Conservation (phyloP, 805 yeast genomes). For the Suhomyces sp. region DNA sequence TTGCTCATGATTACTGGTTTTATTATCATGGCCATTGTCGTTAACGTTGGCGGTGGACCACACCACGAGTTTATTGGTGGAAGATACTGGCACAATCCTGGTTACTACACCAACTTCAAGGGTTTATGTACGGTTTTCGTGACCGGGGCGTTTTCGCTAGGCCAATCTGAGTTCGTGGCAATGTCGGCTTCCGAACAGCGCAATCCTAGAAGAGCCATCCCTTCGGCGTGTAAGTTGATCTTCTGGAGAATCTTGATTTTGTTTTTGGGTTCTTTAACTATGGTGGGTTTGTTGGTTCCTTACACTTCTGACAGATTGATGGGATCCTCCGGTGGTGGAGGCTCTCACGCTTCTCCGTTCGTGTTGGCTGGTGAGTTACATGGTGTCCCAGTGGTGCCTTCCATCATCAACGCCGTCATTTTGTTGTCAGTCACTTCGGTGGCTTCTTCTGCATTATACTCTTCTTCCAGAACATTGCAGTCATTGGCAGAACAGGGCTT, state of each 20-base stretch:
- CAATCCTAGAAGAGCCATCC: slow-evolving; percentile 39
- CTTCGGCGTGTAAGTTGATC: slow-evolving; percentile 40
- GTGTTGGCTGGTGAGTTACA: slow-evolving; percentile 43
- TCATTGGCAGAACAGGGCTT: slow-evolving; percentile 42
- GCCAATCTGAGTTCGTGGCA: slow-evolving; percentile 41
- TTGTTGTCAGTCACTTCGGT: slow-evolving; percentile 42
- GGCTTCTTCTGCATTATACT: slow-evolving; percentile 41
- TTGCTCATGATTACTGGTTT: slow-evolving; percentile 38
- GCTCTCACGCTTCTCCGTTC: slow-evolving; percentile 40
- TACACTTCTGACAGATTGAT: slow-evolving; percentile 21
- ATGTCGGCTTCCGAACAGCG: slow-evolving; percentile 38
- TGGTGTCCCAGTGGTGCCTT: slow-evolving; percentile 37
- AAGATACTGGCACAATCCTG: slow-evolving; percentile 41
- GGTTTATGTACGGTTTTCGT: slow-evolving; percentile 39
- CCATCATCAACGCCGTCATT: slow-evolving; percentile 41
- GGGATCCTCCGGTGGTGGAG: slow-evolving; percentile 24
- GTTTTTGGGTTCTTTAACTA: slow-evolving; percentile 38
- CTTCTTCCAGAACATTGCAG: slow-evolving; percentile 41
- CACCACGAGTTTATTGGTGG: slow-evolving; percentile 35
- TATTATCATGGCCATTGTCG: slow-evolving; percentile 39
- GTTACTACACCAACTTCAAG: slow-evolving; percentile 36
- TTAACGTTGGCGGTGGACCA: slow-evolving; percentile 35
- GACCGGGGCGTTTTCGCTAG: slow-evolving; percentile 41
- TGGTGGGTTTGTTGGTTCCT: slow-evolving; percentile 31
- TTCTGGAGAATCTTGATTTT: slow-evolving; percentile 37